A percentile compares a stretch with the other conserved stretches of the same genome.
These are phyloP conservation scores for Phytophthora agathidicida DNA, from an alignment of 352 stramenopile genomes.

Conservation along the genomic window DNA sequence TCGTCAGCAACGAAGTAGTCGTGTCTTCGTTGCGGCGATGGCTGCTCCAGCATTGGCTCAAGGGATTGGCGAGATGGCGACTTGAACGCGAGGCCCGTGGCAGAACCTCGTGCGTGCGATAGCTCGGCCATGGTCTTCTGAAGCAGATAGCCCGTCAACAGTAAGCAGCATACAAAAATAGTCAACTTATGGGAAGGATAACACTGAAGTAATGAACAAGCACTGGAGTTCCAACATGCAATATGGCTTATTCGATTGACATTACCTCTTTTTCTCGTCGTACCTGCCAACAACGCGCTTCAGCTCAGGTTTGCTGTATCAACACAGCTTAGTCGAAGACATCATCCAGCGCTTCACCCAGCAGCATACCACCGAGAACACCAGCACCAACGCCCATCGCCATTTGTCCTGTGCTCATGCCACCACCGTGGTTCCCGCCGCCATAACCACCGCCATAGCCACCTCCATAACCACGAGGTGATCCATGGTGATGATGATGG, in stretches of 20 bases:
- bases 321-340: conserved; percentile 47
- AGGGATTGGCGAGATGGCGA: conserved; percentile 14
- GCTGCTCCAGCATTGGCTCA: conserved; percentile 14
- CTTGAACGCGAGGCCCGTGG: conserved; percentile 5
- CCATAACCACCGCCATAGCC: conserved; percentile 27
- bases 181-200: conserved; percentile 1
- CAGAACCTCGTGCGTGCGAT: conserved; percentile 1
- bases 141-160: neutral
- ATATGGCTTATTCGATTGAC: conserved; percentile 26
- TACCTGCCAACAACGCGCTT: too few relatives aligned
- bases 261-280: conserved; percentile 21
- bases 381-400: conserved; percentile 76
- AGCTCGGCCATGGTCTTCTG: conserved; percentile 22
- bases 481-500: conserved; percentile 45
- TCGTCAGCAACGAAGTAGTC: conserved; percentile 40
- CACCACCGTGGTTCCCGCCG: conserved; percentile 30
- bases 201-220: too few relatives aligned
- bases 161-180: conserved; percentile 20
- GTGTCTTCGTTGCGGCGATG: conserved; percentile 25
- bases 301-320: neutral
- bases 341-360: conserved; percentile 72
- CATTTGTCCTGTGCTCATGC: conserved; percentile 46
- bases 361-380: conserved; percentile 74
- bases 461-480: conserved; percentile 27
- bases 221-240: conserved; percentile 12